Evolutionary conservation across 2,329 filamentous ascomycete species (phyloP), one percentile per base, ranked within the genome.

Genomic region (Lasiodiplodia gonubiensis): DNA sequence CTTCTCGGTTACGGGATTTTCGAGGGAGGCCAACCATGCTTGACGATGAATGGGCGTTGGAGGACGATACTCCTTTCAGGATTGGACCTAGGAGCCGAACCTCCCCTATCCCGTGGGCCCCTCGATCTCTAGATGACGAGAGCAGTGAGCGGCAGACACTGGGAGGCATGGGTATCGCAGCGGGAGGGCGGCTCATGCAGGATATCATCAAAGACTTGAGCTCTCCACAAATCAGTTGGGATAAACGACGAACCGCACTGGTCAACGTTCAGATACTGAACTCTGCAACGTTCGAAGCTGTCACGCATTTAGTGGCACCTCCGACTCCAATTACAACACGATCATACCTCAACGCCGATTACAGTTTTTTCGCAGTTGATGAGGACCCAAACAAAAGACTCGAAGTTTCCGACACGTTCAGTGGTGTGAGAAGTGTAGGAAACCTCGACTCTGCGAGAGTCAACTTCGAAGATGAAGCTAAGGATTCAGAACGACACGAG

Each of bases 211-310:
- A 7, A 18, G 49, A 52, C 12, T 27, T 5, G 5, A 4, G 7
- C 2, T 4, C 1, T 27, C 25, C 21, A 10, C n/a, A 5, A 12
- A 3, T 10, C 1, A 6, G 25, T 2, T 25, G 49, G 49, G 21
- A 52, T 1, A 52, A 52, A 11, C 11, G 2, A 10, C 49, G 49
- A 27, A 52, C 49, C 4, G 10, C 23, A 11, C 53, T 55, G 18
- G 4, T 55, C n/a, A 55, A 55, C 11, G 30, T 55, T 11, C 53
- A 55, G 12, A 55, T 55, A 14, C 21, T 55, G n/a, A 33, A 55
- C 3, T n/a, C 53, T 1, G 30, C 53, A 2, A 37, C 18, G 4
- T 55, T 55, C 18, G 53, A 55, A 6, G 33, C 30, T 2, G 8
- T n/a, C 3, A 55, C 53, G 0, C 53, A 55, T 2, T 25, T 39